Percentiles rank a stretch among this genome's conserved stretches.
Evolutionary conservation across 2,329 filamentous ascomycete species (phyloP).

Genomic region (Alternaria metachromatica): DNA sequence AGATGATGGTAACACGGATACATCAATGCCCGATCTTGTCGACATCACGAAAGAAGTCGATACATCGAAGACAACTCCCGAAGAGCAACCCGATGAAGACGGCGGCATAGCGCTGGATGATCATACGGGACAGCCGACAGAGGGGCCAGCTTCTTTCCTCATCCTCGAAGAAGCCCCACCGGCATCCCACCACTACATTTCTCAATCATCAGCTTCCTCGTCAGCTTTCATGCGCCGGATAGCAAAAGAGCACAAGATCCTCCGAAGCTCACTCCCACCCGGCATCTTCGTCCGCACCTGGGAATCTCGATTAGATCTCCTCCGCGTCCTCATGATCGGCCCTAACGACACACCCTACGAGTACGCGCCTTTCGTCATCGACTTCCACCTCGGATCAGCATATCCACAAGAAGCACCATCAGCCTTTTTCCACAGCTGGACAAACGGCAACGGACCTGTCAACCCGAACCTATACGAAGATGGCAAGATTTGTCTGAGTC

Average conservation of each 20-base stretch:
- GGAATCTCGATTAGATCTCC: conserved; percentile 64
- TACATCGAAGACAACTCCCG: conserved; percentile 47
- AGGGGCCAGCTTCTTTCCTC: conserved; percentile 35
- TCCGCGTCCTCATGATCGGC: conserved; percentile 65
- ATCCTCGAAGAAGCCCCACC: conserved; percentile 47
- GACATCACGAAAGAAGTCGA: conserved; percentile 24
- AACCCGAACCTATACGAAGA: conserved; percentile 70
- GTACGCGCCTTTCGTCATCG: conserved; percentile 66
- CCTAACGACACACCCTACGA: conserved; percentile 67
- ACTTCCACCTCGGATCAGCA: conserved; percentile 58
- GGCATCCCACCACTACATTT: conserved; percentile 48
- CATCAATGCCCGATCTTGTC: conserved; percentile 40
- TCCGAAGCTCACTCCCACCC: conserved; percentile 60
- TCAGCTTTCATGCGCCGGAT: conserved; percentile 57
- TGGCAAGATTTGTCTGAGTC: conserved; percentile 65
- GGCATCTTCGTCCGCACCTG: conserved; percentile 66
- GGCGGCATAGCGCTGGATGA: conserved; percentile 8
- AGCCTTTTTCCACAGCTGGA: conserved; percentile 68
- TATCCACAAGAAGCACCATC: conserved; percentile 62
- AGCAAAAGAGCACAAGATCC: conserved; percentile 65
- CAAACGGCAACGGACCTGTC: conserved; percentile 57
- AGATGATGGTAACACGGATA: conserved; percentile 40
- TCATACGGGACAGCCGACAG: conserved; percentile 6
- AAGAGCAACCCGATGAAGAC: conserved; percentile 17
- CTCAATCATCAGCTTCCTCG: conserved; percentile 50